phyloP scores from a whole-genome alignment of 495 filamentous ascomycete species.

The Aspergillus steynii region DNA sequence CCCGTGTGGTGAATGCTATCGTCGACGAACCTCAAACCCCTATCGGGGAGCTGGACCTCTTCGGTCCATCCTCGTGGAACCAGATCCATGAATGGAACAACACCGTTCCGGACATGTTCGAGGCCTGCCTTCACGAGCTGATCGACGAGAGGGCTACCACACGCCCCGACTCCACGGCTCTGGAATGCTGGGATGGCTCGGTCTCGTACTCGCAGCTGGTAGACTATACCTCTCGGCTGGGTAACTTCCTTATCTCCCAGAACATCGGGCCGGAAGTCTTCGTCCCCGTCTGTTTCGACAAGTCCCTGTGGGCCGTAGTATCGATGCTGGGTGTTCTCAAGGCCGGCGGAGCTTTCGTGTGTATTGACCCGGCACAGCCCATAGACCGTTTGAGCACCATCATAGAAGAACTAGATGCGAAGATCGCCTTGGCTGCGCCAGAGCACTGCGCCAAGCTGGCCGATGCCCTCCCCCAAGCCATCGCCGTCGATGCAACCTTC shows the following conservation, averaged over 20 bases:
- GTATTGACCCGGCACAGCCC: constrained; percentile 48
- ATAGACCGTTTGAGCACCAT: constrained; percentile 37
- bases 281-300: constrained; percentile 48
- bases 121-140: constrained; percentile 17
- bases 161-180: constrained; percentile 17
- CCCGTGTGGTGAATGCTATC: constrained; percentile 10
- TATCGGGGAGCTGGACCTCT: constrained; percentile 16
- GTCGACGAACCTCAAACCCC: constrained; percentile 11
- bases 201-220: constrained; percentile 24
- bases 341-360: constrained; percentile 49
- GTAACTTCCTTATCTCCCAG: constrained; percentile 28
- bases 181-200: constrained; percentile 39
- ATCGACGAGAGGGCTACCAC: constrained; percentile 14
- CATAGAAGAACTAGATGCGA: constrained; percentile 24
- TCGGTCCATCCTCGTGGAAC: constrained; percentile 12
- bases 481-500: constrained; percentile 11
- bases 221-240: constrained; percentile 15
- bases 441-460: constrained; percentile 8
- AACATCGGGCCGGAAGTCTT: constrained; percentile 34
- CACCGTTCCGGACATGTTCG: constrained; percentile 10
- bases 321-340: constrained; percentile 43
- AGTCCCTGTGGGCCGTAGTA: constrained; percentile 41
- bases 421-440: constrained; percentile 45
- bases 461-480: neutral
- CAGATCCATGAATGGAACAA: constrained; percentile 18